Evolutionary conservation across 129 eudicot genomes (phyloP).

Genomic region (Helichrysum umbraculigerum): DNA sequence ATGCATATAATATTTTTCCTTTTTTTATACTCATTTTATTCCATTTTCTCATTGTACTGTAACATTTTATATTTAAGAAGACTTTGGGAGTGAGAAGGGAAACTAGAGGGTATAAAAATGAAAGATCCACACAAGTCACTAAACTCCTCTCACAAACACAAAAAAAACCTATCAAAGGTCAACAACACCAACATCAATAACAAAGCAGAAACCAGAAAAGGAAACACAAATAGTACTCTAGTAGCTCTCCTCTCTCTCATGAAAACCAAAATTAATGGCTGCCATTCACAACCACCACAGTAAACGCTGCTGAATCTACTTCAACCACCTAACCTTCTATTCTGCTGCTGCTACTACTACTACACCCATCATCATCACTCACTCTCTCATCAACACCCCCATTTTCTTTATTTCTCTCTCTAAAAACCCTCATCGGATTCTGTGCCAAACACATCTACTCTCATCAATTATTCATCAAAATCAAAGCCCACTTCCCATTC

Average conservation of each 20-base stretch:
- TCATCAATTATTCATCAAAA: constrained; percentile 37
- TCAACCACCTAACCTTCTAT: constrained; percentile 10
- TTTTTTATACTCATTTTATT: too few species aligned
- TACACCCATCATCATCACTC: constrained; percentile 12
- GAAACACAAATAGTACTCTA: constrained; percentile 16
- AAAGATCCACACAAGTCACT: constrained; percentile 24
- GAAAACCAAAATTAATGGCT: constrained; percentile 17
- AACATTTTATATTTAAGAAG: too few species aligned
- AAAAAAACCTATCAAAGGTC: constrained; percentile 36
- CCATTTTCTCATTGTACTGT: too few species aligned
- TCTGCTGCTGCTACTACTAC: too few species aligned
- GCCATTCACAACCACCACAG: constrained; percentile 13
- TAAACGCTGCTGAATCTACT: constrained; percentile 32
- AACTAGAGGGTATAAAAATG: constrained; percentile 28
- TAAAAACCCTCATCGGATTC: constrained; percentile 37
- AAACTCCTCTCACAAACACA: constrained; percentile 31
- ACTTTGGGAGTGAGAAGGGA: not conserved
- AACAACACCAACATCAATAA: constrained; percentile 20
- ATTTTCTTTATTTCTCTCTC: constrained; percentile 6
- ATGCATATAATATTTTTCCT: too few species aligned
- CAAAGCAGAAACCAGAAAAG: constrained; percentile 25
- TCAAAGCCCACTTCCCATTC: constrained; percentile 21
- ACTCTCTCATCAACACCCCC: constrained; percentile 17
- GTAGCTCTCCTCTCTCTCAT: not conserved
- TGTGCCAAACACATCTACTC: constrained; percentile 31